Evolutionary conservation across 1,284 basidiomycete genomes (phyloP), one percentile per base, ranked within the genome.

Genomic region (Amylostereum areolatum): DNA sequence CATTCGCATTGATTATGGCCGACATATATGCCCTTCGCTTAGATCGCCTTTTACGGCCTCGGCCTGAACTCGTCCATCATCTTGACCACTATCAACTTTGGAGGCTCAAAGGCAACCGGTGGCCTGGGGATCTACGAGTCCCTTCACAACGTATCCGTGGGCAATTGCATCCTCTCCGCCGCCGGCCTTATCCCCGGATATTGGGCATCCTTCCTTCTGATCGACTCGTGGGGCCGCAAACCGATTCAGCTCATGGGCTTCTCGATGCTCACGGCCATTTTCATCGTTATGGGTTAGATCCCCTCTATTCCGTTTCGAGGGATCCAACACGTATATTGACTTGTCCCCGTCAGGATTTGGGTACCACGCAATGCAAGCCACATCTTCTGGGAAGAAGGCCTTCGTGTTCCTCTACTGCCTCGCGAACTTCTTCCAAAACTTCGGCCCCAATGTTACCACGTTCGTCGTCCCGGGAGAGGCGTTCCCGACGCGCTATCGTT

Each of bases 401-500:
- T 90, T 92, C 66, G 83, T 90, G 45, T 81, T 86, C 70, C 72
- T 89, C 32, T 90, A 88, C 69, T 89, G 86, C 64, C 67, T 89
- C 29, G 73, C 85, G 54, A 81, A 84, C 63, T 83, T 84, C 70
- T 84, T 83, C 75, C 78, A 84, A 69, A 85, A 84, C 65, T 86
- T 85, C 62, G 89, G 89, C 0, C 85, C 89, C 47, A 92, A 92
- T 67, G 80, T 81, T 0, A 92, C 89, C 0, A 93, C 89, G 2
- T 93, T 83, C 64, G 62, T 92, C 56, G 74, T 93, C 33, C 91
- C 92, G 5, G 89, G 87, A 50, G 89, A 94, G 66, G 80, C 75
- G 28, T 94, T 92, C 83, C 90, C 91, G 2, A 93, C 91, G 3
- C 82, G 90, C 42, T 91, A 91, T 68, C 78, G 89, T 45, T 87